Conservation (phyloP, 1,284 basidiomycete genomes). For the Hypsizygus ulmarius region DNA sequence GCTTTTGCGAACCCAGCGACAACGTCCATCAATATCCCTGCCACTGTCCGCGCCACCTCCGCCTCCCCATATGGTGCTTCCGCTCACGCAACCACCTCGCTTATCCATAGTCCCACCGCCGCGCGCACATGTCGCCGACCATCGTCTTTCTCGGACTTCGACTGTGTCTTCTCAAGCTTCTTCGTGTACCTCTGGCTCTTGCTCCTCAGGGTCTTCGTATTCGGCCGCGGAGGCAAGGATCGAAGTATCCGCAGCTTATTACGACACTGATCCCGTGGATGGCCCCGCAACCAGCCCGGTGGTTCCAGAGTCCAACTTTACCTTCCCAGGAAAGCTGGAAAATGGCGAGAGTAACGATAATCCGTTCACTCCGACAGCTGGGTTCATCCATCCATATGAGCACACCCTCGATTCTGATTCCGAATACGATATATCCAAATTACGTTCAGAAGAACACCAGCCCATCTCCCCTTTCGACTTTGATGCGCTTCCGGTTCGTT, state of each 20-base stretch:
- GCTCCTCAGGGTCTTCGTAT: conserved; percentile 22
- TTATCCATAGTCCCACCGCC: conserved; percentile 27
- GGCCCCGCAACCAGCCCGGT: conserved; percentile 48
- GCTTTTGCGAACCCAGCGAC: conserved; percentile 28
- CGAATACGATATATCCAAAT: conserved; percentile 28
- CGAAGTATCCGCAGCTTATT: conserved; percentile 62
- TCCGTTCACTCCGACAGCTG: conserved; percentile 45
- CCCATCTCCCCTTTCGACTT: conserved; percentile 55
- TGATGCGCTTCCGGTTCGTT: conserved; percentile 45
- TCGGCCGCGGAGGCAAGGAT: conserved; percentile 33
- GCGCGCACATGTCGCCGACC: conserved; percentile 24
- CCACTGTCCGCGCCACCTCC: conserved; percentile 21
- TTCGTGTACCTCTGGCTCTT: conserved; percentile 18
- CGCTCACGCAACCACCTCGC: conserved; percentile 18
- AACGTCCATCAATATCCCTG: conserved; percentile 19
- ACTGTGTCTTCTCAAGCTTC: conserved; percentile 26
- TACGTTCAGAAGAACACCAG: conserved; percentile 38
- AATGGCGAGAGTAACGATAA: conserved; percentile 20
- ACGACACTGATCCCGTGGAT: conserved; percentile 56
- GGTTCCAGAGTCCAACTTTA: conserved; percentile 22
- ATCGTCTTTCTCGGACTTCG: conserved; percentile 22
- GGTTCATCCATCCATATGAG: conserved; percentile 56
- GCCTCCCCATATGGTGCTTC: conserved; percentile 16
- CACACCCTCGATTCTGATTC: conserved; percentile 33
- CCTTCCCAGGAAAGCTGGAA: conserved; percentile 26